Conservation (phyloP, 176 grass and related monocot genomes). For the Oryza australiensis region DNA sequence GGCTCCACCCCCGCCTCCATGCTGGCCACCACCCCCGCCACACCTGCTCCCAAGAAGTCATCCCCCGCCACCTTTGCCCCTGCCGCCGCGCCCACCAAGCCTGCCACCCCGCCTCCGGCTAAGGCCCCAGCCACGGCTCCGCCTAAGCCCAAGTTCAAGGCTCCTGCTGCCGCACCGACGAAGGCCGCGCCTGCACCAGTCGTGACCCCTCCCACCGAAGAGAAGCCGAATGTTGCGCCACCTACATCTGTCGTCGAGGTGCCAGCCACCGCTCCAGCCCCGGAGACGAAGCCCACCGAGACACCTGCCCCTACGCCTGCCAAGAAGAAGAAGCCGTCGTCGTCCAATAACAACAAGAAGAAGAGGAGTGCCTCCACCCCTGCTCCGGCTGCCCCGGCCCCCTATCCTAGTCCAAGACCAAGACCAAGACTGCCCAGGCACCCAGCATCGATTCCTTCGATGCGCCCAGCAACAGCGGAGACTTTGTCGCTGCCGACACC, state of each 20-base stretch:
- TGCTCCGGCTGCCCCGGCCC: constrained; percentile 27
- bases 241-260: constrained; percentile 8
- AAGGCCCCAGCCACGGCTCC: constrained; percentile 3
- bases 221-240: neutral
- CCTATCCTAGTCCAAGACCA: neutral
- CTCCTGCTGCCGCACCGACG: neutral
- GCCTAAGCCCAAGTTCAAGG: neutral
- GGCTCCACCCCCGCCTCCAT: neutral
- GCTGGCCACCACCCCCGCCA: neutral
- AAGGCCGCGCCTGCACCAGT: neutral
- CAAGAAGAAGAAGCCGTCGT: constrained; percentile 48
- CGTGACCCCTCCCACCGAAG: neutral
- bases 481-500: constrained; percentile 33
- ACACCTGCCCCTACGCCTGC: constrained; percentile 35
- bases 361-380: constrained; percentile 32
- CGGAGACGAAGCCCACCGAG: constrained; percentile 17
- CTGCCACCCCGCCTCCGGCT: constrained; percentile 15
- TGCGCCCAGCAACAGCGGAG: constrained; percentile 34
- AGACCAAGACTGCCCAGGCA: neutral
- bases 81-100: neutral
- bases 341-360: constrained; percentile 37
- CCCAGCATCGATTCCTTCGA: constrained; percentile 13
- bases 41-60: neutral
- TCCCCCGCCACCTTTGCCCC: neutral
- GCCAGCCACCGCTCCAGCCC: neutral